phyloP scores from a whole-genome alignment of 371 early-diverging fungal species.

The Enterospora canceri region DNA sequence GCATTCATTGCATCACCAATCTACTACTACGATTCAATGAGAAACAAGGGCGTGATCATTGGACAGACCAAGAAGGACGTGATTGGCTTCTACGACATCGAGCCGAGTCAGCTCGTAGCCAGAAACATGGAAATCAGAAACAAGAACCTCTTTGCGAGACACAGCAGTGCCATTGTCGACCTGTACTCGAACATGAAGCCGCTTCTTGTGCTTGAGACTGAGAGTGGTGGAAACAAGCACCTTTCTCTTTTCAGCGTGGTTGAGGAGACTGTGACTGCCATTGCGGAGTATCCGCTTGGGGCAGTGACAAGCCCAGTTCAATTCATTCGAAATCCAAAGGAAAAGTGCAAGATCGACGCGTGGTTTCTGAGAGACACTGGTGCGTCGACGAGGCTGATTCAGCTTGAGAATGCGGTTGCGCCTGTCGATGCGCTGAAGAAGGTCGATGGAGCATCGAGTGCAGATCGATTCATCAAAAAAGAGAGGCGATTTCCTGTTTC shows the following conservation, averaged over 20 bases:
- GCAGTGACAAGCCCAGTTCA: constrained; percentile 35
- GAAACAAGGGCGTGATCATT: not conserved
- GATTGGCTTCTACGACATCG: not conserved
- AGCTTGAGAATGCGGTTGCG: not conserved
- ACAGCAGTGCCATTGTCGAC: constrained; percentile 48
- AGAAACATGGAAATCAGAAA: not conserved
- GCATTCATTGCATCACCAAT: constrained; percentile 2
- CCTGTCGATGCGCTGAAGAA: not conserved
- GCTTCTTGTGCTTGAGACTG: constrained; percentile 29
- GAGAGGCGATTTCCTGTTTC: not conserved
- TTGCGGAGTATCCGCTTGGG: constrained; percentile 9
- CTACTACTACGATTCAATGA: not conserved
- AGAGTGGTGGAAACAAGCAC: constrained; percentile 10
- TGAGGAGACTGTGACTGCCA: not conserved
- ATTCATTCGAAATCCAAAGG: constrained; percentile 43
- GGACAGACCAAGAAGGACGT: not conserved
- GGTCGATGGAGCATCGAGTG: not conserved
- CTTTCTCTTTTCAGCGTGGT: constrained; percentile 30
- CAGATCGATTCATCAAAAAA: not conserved
- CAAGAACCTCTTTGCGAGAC: constrained; percentile 30
- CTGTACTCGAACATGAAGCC: constrained; percentile 37
- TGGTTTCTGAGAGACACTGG: constrained; percentile 23
- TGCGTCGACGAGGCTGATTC: not conserved
- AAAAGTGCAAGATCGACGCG: constrained; percentile 32
- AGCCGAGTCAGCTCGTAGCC: not conserved